phyloP scores from a whole-genome alignment of 2,329 filamentous ascomycete genomes.

The Sclerotinia borealis region DNA sequence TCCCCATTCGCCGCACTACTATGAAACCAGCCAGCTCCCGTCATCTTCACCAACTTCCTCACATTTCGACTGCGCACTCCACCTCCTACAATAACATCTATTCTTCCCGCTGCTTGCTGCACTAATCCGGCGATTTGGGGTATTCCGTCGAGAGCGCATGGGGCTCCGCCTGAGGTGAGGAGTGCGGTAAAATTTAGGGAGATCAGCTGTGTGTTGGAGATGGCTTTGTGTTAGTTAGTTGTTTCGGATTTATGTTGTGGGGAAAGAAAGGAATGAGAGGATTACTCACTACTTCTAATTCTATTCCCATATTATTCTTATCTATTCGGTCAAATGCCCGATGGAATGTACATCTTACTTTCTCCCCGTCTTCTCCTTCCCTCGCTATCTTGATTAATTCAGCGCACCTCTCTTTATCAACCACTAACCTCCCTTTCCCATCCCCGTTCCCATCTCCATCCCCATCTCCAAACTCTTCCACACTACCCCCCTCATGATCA shows the following conservation, averaged over 20 bases:
- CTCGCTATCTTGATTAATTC: constrained; percentile 35
- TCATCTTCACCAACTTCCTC: constrained; percentile 26
- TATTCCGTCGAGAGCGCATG: constrained; percentile 18
- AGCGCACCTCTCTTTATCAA: constrained; percentile 39
- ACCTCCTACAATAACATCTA: constrained; percentile 45
- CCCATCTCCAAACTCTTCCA: background rate
- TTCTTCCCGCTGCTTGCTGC: constrained; percentile 29
- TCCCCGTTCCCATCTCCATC: background rate
- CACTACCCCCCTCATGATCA: too few species aligned
- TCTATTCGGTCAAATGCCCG: constrained; percentile 43
- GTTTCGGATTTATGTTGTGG: background rate
- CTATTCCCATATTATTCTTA: constrained; percentile 12
- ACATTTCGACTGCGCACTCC: constrained; percentile 43
- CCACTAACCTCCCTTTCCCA: constrained; percentile 4
- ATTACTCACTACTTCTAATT: constrained; percentile 31
- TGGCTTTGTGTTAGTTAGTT: background rate
- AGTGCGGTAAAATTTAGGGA: constrained; percentile 37
- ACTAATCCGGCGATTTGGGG: constrained; percentile 27
- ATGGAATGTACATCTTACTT: constrained; percentile 47
- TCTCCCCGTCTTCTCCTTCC: constrained; percentile 25
- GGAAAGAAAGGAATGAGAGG: background rate
- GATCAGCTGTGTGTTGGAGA: background rate
- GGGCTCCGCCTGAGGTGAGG: constrained; percentile 42
- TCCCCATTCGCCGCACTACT: constrained; percentile 37
- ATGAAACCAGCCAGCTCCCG: constrained; percentile 33